These are phyloP conservation scores for Ceratocystis alfenasii DNA, from an alignment of 2,329 filamentous ascomycete species.

Conservation along the genomic window DNA sequence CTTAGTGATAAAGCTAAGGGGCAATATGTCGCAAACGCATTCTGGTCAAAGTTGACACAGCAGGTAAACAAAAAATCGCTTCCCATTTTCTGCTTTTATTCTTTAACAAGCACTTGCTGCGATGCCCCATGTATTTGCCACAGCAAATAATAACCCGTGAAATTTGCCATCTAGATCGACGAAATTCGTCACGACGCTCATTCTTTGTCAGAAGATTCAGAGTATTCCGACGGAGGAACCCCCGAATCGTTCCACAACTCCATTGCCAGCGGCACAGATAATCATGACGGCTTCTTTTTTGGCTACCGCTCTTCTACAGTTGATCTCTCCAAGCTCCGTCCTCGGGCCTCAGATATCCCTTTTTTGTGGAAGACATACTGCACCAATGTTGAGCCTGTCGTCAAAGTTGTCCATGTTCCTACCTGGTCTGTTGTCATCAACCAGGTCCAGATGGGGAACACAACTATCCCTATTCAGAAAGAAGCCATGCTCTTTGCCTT, in stretches of 20 bases:
- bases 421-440: conserved; percentile 51
- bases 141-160: not conserved
- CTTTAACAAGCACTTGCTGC: not conserved
- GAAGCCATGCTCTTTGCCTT: conserved; percentile 55
- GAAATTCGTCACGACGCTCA: conserved; percentile 35
- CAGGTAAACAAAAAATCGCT: conserved; percentile 40
- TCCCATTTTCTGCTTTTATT: not conserved
- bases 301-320: conserved; percentile 61
- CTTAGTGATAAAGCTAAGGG: conserved; percentile 22
- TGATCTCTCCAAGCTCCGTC: conserved; percentile 52
- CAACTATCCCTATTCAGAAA: conserved; percentile 38
- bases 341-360: conserved; percentile 50
- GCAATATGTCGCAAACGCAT: conserved; percentile 60
- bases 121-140: not conserved
- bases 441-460: conserved; percentile 45
- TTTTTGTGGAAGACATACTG: conserved; percentile 60
- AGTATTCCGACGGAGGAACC: conserved; percentile 50
- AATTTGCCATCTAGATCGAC: conserved; percentile 29
- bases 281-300: conserved; percentile 59
- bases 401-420: conserved; percentile 60
- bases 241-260: conserved; percentile 26
- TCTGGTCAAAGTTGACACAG: conserved; percentile 65
- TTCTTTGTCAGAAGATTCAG: conserved; percentile 37
- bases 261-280: conserved; percentile 14
- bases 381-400: conserved; percentile 60